These are phyloP conservation scores for Cadophora malorum DNA, from an alignment of 2,329 filamentous ascomycete genomes.

Conservation along the genomic window DNA sequence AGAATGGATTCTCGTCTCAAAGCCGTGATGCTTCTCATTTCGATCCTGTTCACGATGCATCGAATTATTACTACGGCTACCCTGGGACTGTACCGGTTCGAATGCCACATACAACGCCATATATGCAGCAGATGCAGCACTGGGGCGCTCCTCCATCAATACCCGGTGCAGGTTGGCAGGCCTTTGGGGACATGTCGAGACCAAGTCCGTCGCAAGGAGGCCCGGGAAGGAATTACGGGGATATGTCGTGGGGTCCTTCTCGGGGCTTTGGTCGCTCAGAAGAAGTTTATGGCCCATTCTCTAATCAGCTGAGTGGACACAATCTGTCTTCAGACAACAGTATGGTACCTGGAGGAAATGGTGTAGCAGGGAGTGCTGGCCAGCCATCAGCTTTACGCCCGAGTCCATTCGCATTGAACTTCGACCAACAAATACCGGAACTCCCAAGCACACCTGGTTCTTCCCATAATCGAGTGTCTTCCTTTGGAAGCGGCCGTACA, in stretches of 20 bases:
- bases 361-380: constrained; percentile 4
- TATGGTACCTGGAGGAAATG: constrained; percentile 2
- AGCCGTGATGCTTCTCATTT: constrained; percentile 38
- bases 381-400: constrained; percentile 13
- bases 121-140: constrained; percentile 19
- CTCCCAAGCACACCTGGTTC: neutral
- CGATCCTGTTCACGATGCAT: constrained; percentile 39
- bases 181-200: constrained; percentile 26
- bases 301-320: constrained; percentile 14
- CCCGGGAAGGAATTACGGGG: constrained; percentile 21
- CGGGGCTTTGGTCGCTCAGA: constrained; percentile 26
- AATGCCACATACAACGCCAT: constrained; percentile 23
- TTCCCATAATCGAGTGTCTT: neutral
- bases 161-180: constrained; percentile 27
- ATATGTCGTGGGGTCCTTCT: constrained; percentile 28
- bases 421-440: neutral
- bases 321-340: constrained; percentile 13
- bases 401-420: neutral
- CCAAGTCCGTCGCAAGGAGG: neutral
- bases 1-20: constrained; percentile 23
- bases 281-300: constrained; percentile 8
- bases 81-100: constrained; percentile 17
- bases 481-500: constrained; percentile 3
- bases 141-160: constrained; percentile 24
- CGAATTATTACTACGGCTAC: constrained; percentile 26